Conservation (phyloP, 2,329 filamentous ascomycete genomes). For the Eutypella sp. region DNA sequence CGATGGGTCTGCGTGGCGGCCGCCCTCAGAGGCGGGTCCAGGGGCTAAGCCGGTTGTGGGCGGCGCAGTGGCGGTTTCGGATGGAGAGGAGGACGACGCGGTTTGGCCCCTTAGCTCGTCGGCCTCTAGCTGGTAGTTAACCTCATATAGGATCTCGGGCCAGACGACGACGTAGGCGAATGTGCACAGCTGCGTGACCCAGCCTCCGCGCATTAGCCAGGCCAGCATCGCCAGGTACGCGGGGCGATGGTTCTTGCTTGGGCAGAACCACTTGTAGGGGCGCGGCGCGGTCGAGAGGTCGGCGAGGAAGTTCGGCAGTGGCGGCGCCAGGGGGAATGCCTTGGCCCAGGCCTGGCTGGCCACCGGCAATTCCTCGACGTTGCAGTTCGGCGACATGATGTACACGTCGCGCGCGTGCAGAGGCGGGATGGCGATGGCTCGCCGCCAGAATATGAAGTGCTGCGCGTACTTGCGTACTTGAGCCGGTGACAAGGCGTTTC, state of each 20-base stretch:
- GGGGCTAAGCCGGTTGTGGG: neutral
- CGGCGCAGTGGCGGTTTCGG: conserved; percentile 8
- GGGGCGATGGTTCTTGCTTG: conserved; percentile 79
- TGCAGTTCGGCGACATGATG: conserved; percentile 84
- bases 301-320: conserved; percentile 81
- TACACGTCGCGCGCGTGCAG: conserved; percentile 87
- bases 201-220: conserved; percentile 87
- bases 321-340: conserved; percentile 77
- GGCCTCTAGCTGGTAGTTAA: conserved; percentile 65
- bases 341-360: conserved; percentile 69
- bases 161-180: conserved; percentile 86
- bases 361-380: conserved; percentile 63
- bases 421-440: conserved; percentile 85
- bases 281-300: conserved; percentile 75
- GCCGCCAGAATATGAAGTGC: conserved; percentile 94
- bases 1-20: conserved; percentile 1
- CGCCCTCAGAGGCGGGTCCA: neutral
- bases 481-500: conserved; percentile 66
- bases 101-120: conserved; percentile 49
- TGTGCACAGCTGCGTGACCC: conserved; percentile 89
- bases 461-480: conserved; percentile 85
- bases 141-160: conserved; percentile 76
- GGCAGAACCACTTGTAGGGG: conserved; percentile 78
- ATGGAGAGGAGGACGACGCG: conserved; percentile 9
- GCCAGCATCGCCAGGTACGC: conserved; percentile 87